phyloP scores from a whole-genome alignment of 2,329 filamentous ascomycete species.

The Plenodomus lindquistii region DNA sequence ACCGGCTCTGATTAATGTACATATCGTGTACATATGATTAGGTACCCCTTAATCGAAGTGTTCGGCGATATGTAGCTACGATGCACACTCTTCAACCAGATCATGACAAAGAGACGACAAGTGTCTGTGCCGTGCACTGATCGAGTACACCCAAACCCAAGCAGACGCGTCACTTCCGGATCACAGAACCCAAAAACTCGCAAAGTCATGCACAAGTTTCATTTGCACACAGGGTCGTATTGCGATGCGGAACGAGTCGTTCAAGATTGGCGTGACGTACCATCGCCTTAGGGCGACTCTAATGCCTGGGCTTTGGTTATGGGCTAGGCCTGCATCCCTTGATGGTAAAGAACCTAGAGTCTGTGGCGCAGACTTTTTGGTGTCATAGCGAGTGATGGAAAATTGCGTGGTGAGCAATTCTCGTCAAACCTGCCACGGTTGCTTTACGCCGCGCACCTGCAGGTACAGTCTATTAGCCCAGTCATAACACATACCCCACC shows the following conservation, averaged over 20 bases:
- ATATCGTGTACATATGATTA: no score
- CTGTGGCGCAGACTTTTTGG: background rate
- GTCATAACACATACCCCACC: background rate
- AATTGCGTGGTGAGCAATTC: background rate
- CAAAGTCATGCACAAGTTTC: background rate
- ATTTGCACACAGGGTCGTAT: background rate
- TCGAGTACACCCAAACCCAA: no score
- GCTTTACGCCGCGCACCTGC: background rate
- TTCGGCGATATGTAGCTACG: no score
- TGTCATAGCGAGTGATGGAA: background rate
- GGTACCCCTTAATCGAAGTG: no score
- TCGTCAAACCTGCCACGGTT: background rate
- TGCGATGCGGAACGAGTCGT: background rate
- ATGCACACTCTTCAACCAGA: no score
- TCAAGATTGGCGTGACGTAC: background rate
- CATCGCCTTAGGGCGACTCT: background rate
- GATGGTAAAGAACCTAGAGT: background rate
- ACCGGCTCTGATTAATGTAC: no score
- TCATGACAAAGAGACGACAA: no score
- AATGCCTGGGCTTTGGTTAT: background rate
- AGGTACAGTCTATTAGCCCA: background rate
- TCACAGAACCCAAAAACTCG: background rate
- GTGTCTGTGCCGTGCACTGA: no score
- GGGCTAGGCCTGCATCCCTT: background rate
- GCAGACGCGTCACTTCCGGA: no score